Evolutionary conservation across 2,329 filamentous ascomycete genomes (phyloP), one percentile per base, ranked within the genome.

Genomic region (Colletotrichum trifolii): DNA sequence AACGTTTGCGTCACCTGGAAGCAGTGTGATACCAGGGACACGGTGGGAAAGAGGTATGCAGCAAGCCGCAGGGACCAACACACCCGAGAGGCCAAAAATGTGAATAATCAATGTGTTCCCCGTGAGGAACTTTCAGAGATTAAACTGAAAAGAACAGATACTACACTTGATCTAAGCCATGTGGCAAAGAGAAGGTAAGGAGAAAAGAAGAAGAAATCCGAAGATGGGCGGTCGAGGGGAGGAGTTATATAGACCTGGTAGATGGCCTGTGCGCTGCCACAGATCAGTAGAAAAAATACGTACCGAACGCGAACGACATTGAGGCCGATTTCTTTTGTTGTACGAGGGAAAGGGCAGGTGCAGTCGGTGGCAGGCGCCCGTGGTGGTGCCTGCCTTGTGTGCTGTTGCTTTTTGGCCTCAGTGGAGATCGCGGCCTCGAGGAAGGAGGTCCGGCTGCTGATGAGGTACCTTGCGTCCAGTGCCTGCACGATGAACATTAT

Each of bases 131-230:
- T 57, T 56, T 42, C 53, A 62, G 53, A 56, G 53, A 62, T 62
- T 56, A 62, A 62, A 50, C 53, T 62, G 53, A 62, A 50, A 57
- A 62, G 59, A 62, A 62, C 59, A 62, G 59, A 62, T 62, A 62
- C 59, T 61, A 62, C 59, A 62, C 59, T 62, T 62, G 59, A 62
- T 62, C 59, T 62, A 62, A 62, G 59, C 59, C 59, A 62, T 36
- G 6, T 42, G 46, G 59, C 52, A 56, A 62, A 56, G 49, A 54
- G 42, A 36, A 59, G 52, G 5, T 62, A 45, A 56, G n/a, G 59
- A 62, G 36, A 56, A 38, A 49, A 62, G 34, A 48, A 25, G 3
- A 17, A 36, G 3, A 17, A 35, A 39, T 15, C 3, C 39, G 4
- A 56, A 50, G 33, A 2, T 5, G 7, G 13, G 47, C 38, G 36